A percentile compares a stretch with the other conserved stretches of the same genome.
phyloP scores from a whole-genome alignment of 345 rosid genomes.

The Sisymbrium altissimum region DNA sequence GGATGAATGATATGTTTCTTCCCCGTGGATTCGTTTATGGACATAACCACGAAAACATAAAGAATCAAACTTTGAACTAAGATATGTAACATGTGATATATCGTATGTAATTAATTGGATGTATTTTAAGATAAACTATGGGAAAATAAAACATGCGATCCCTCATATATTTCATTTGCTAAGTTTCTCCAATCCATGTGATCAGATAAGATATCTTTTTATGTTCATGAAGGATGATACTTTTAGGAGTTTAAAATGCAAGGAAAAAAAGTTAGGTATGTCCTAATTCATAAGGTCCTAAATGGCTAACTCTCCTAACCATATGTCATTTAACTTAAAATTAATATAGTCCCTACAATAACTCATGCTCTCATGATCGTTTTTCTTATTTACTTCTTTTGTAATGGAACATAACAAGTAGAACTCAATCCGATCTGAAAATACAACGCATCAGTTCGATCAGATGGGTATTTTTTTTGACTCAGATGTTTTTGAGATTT shows the following conservation, averaged over 20 bases:
- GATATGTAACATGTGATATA: background rate
- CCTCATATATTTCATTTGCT: background rate
- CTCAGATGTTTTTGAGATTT: background rate
- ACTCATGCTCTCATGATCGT: conserved; percentile 25
- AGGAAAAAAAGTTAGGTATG: conserved; percentile 23
- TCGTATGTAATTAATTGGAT: background rate
- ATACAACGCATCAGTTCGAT: background rate
- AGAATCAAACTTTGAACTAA: background rate
- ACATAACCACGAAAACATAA: background rate
- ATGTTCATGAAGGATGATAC: background rate
- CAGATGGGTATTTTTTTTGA: background rate
- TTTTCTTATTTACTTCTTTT: conserved; percentile 14
- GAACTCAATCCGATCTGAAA: background rate
- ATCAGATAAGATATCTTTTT: background rate
- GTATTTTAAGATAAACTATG: background rate
- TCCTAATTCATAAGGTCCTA: conserved; percentile 8
- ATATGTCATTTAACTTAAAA: background rate
- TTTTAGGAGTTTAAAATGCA: conserved; percentile 1
- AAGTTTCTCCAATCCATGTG: background rate
- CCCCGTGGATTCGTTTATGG: background rate
- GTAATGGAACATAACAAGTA: background rate
- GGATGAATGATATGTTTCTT: background rate
- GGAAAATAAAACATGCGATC: background rate
- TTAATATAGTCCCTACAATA: conserved; percentile 25
- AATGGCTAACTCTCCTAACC: background rate